A percentile compares a stretch with the other conserved stretches of the same genome.
These are phyloP conservation scores for Plasmodiophora brassicae DNA, from an alignment of 208 protist genomes.

Conservation along the genomic window DNA sequence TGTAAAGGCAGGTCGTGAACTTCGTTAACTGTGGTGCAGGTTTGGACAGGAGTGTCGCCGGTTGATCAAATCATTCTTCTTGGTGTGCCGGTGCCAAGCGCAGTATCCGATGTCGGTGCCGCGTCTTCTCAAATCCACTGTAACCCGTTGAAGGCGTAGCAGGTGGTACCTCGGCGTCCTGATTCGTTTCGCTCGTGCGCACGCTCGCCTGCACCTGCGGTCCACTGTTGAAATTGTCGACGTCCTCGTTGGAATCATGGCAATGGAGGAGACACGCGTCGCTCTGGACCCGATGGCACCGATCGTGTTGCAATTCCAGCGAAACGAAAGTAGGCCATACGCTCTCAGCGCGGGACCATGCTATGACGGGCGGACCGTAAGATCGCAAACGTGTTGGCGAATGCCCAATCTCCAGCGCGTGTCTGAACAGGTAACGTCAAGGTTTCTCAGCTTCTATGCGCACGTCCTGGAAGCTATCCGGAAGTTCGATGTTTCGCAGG, in stretches of 20 bases:
- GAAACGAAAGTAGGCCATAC: background rate
- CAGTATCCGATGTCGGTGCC: background rate
- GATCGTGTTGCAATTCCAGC: background rate
- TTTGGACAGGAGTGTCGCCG: background rate
- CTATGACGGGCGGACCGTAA: background rate
- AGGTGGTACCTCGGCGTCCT: background rate
- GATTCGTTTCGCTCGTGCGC: background rate
- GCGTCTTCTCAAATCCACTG: background rate
- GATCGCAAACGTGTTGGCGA: too few species aligned
- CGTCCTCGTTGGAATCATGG: background rate
- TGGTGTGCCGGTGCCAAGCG: background rate
- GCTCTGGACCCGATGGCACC: background rate
- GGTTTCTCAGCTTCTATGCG: background rate
- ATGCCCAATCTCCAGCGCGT: background rate
- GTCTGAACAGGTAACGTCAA: background rate
- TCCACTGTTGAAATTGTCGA: background rate
- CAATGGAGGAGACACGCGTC: background rate
- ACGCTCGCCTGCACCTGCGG: background rate
- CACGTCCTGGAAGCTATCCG: too few species aligned
- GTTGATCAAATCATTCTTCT: constrained; percentile 19
- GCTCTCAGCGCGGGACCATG: background rate
- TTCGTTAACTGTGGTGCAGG: too few species aligned
- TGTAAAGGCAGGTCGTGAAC: too few species aligned
- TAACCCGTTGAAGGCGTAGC: background rate
- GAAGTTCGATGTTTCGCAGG: too few species aligned